A percentile compares a stretch with the other conserved stretches of the same genome.
phyloP scores from a whole-genome alignment of 2,329 filamentous ascomycete species.

The Thelonectria olida region DNA sequence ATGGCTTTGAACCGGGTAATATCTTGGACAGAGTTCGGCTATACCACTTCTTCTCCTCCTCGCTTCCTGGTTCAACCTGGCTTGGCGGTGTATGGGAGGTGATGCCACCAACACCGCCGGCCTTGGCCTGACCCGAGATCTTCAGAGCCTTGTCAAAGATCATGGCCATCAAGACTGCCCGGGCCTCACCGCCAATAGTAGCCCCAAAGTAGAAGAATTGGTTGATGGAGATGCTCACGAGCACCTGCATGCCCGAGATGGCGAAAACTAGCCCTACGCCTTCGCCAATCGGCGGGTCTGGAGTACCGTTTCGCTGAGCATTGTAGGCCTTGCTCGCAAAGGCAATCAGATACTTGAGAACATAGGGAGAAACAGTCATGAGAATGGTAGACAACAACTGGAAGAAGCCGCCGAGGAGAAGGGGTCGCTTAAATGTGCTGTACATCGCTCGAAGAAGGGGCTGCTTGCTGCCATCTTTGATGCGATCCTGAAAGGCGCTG shows the following conservation, averaged over 20 bases:
- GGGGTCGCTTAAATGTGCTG: background rate
- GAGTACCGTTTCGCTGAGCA: slow-evolving; percentile 56
- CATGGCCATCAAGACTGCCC: slow-evolving; percentile 4
- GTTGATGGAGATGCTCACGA: background rate
- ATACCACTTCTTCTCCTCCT: slow-evolving; percentile 11
- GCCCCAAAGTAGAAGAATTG: slow-evolving; percentile 11
- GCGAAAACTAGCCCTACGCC: slow-evolving; percentile 6
- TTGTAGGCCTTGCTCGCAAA: slow-evolving; percentile 64
- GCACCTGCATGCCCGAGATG: background rate
- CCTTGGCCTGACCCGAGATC: slow-evolving; percentile 6
- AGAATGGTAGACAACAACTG: background rate
- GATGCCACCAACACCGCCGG: background rate
- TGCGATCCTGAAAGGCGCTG: background rate
- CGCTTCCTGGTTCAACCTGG: background rate
- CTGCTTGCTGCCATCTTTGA: background rate
- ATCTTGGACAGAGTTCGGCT: background rate
- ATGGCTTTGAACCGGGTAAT: background rate
- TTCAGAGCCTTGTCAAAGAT: slow-evolving; percentile 10
- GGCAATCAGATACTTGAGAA: background rate
- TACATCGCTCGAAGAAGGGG: slow-evolving; percentile 8
- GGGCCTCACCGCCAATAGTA: background rate
- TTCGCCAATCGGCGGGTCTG: slow-evolving; percentile 58
- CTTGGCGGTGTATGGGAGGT: background rate
- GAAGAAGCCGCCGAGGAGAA: slow-evolving; percentile 6
- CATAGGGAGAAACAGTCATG: background rate